Conservation (phyloP, 2,329 filamentous ascomycete genomes). For the Ophiostoma sp. region DNA sequence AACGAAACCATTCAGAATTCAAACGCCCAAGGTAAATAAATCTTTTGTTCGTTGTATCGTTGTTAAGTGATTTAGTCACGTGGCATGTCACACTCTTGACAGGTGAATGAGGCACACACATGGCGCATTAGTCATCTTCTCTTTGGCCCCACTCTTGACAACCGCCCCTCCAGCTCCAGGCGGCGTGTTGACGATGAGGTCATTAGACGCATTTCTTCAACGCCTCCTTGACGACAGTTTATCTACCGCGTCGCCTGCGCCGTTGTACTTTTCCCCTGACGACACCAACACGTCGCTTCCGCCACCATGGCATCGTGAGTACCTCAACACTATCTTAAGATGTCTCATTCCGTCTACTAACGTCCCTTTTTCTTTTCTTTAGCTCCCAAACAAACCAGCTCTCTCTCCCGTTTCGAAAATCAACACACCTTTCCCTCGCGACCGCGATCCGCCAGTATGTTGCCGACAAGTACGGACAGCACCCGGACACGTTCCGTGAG, state of each 20-base stretch:
- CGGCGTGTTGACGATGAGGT: conserved; percentile 26
- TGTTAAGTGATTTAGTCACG: not conserved
- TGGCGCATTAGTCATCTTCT: conserved; percentile 10
- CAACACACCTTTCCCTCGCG: conserved; percentile 74
- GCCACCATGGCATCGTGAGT: conserved; percentile 17
- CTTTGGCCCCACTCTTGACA: conserved; percentile 1
- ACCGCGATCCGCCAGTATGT: conserved; percentile 91
- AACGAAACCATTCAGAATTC: not conserved
- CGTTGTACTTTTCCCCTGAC: not conserved
- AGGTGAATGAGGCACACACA: not conserved
- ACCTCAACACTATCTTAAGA: not conserved
- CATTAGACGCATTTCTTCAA: conserved; percentile 22
- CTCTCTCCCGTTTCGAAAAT: conserved; percentile 70
- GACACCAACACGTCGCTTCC: not conserved
- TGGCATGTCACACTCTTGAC: not conserved
- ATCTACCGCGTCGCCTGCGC: not conserved
- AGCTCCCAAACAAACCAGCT: conserved; percentile 22
- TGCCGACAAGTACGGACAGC: conserved; percentile 96
- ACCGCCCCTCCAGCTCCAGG: conserved; percentile 5
- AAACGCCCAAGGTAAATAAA: not conserved
- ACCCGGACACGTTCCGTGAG: conserved; percentile 91
- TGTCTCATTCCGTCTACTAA: not conserved
- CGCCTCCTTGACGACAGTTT: not conserved
- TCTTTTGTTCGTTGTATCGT: not conserved
- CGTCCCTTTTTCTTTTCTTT: not conserved